Evolutionary conservation across 139 green algal genomes (phyloP).

Genomic region (Picochlorum sp.): DNA sequence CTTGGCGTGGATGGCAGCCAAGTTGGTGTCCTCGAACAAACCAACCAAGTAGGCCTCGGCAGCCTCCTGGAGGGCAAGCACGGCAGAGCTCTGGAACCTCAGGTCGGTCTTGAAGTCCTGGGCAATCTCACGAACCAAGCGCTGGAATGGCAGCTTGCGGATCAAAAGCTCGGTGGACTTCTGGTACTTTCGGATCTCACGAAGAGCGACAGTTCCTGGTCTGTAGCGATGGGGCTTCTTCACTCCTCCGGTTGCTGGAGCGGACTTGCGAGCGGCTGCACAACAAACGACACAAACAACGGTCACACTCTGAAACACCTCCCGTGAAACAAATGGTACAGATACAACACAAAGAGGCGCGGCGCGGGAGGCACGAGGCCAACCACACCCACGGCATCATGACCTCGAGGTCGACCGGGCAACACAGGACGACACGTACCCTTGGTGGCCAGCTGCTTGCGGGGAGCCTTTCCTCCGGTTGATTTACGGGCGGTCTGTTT

Average conservation of each 20-base stretch:
- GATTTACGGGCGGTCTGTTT: slow-evolving; percentile 94
- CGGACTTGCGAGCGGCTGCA: slow-evolving; percentile 76
- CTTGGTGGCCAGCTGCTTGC: slow-evolving; percentile 87
- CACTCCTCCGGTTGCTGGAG: slow-evolving; percentile 75
- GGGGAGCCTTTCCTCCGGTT: slow-evolving; percentile 75
- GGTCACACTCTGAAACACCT: neutral
- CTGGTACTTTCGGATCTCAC: slow-evolving; percentile 93
- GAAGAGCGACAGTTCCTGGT: slow-evolving; percentile 77
- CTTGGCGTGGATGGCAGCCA: slow-evolving; percentile 95
- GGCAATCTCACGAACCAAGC: slow-evolving; percentile 93
- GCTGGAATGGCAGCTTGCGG: slow-evolving; percentile 94
- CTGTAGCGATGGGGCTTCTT: slow-evolving; percentile 89
- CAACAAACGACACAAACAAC: too few species aligned
- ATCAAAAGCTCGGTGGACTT: slow-evolving; percentile 91
- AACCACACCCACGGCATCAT: too few species aligned
- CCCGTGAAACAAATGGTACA: neutral
- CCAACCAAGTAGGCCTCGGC: slow-evolving; percentile 96
- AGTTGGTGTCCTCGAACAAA: slow-evolving; percentile 98
- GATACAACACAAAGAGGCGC: too few species aligned
- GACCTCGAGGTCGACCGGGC: too few species aligned
- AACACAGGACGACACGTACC: neutral
- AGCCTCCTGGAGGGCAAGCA: slow-evolving; percentile 93
- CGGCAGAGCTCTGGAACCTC: slow-evolving; percentile 88
- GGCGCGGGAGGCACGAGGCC: too few species aligned
- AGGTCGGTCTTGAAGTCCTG: slow-evolving; percentile 99